These are phyloP conservation scores for Ophiostoma ulmi DNA, from an alignment of 2,329 filamentous ascomycete species.

Conservation along the genomic window DNA sequence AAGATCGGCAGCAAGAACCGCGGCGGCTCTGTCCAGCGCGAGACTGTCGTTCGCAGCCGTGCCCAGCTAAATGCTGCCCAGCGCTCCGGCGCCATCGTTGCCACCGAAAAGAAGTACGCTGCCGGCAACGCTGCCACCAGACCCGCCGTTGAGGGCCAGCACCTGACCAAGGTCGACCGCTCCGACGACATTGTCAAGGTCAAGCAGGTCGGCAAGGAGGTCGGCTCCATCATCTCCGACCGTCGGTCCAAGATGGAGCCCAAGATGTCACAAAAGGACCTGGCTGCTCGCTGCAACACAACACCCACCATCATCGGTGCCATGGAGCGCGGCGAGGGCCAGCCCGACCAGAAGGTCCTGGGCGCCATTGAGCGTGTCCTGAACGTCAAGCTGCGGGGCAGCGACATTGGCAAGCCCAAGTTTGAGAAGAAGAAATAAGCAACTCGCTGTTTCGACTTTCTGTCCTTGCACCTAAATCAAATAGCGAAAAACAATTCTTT, in stretches of 20 bases:
- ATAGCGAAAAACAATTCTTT: slow-evolving; percentile 4
- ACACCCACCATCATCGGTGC: slow-evolving; percentile 73
- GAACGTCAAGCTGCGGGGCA: slow-evolving; percentile 80
- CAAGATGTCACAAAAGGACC: slow-evolving; percentile 91
- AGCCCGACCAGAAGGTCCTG: slow-evolving; percentile 80
- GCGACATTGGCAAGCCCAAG: slow-evolving; percentile 70
- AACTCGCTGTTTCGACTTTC: background rate
- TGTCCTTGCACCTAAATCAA: background rate
- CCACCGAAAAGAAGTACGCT: slow-evolving; percentile 86
- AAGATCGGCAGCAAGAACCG: slow-evolving; percentile 88
- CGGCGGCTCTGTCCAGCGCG: slow-evolving; percentile 61
- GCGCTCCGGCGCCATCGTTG: slow-evolving; percentile 68
- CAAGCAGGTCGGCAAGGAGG: slow-evolving; percentile 76
- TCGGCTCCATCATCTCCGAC: slow-evolving; percentile 77
- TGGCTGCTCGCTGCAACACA: slow-evolving; percentile 84
- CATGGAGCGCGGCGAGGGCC: slow-evolving; percentile 74
- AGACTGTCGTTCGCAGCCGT: slow-evolving; percentile 86
- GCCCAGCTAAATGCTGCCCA: slow-evolving; percentile 81
- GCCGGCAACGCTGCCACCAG: slow-evolving; percentile 64
- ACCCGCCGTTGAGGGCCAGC: slow-evolving; percentile 73
- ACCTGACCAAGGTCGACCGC: slow-evolving; percentile 95
- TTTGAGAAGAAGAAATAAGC: slow-evolving; percentile 48
- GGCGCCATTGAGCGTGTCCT: slow-evolving; percentile 73
- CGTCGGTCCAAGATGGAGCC: slow-evolving; percentile 76
- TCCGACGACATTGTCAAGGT: slow-evolving; percentile 96